Conservation (phyloP, 2,329 filamentous ascomycete genomes). For the Pseudogymnoascus verrucosus region DNA sequence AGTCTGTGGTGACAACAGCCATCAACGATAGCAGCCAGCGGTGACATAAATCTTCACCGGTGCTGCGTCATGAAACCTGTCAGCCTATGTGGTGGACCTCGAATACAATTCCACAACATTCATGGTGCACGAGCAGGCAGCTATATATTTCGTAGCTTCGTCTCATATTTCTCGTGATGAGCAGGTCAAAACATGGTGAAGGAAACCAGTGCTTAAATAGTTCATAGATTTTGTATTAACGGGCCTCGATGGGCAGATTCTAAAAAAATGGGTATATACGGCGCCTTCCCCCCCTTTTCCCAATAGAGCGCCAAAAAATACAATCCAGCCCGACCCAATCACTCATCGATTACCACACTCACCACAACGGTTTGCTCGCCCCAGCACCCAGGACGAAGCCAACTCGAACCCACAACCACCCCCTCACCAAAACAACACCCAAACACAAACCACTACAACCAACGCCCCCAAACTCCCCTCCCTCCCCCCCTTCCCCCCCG, state of each 20-base stretch:
- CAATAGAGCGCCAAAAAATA: neutral
- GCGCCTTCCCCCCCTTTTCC: neutral
- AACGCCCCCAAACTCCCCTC: slow-evolving; percentile 8
- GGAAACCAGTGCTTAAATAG: neutral
- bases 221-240: neutral
- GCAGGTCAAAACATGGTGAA: neutral
- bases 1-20: neutral
- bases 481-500: neutral
- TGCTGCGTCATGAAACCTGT: neutral
- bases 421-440: slow-evolving; percentile 3
- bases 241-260: neutral
- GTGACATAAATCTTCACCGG: neutral
- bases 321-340: neutral
- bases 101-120: neutral
- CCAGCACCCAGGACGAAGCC: neutral
- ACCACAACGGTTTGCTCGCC: neutral
- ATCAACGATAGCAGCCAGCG: neutral
- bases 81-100: neutral
- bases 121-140: neutral
- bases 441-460: neutral
- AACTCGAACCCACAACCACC: neutral
- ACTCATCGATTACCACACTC: neutral
- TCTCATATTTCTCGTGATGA: neutral
- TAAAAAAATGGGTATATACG: slow-evolving; percentile 3
- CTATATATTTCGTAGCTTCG: neutral